These are phyloP conservation scores for Camellia oleifera DNA, from an alignment of 179 eudicot species.

Conservation along the genomic window DNA sequence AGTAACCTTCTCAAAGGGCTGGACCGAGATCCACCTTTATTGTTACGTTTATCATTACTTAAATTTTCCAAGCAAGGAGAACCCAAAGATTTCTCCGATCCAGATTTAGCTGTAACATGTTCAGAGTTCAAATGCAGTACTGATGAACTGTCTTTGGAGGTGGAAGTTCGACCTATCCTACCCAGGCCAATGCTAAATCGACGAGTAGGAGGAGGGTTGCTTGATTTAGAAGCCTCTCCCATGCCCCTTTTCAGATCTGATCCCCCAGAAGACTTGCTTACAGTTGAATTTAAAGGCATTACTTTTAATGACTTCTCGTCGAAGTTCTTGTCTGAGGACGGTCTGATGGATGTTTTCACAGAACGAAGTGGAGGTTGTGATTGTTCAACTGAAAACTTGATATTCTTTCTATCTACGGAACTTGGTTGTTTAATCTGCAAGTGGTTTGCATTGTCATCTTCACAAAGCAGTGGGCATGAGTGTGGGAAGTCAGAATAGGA, in stretches of 20 bases:
- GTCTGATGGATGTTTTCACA: slow-evolving; percentile 29
- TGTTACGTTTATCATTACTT: slow-evolving; percentile 28
- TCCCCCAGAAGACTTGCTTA: slow-evolving; percentile 20
- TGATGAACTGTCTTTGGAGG: slow-evolving; percentile 48
- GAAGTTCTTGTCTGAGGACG: slow-evolving; percentile 35
- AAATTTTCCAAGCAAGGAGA: slow-evolving; percentile 25
- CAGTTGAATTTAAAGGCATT: slow-evolving; percentile 26
- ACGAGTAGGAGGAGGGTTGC: slow-evolving; percentile 65
- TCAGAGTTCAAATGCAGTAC: slow-evolving; percentile 34
- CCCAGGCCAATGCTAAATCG: slow-evolving; percentile 52
- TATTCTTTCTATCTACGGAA: slow-evolving; percentile 18
- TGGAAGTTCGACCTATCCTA: slow-evolving; percentile 43
- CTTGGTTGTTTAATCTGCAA: slow-evolving; percentile 21
- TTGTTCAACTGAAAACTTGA: slow-evolving; percentile 25
- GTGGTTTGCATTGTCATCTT: slow-evolving; percentile 21
- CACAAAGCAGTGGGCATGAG: slow-evolving; percentile 31
- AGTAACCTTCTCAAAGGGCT: slow-evolving; percentile 89
- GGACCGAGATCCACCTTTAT: slow-evolving; percentile 46
- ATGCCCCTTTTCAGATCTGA: slow-evolving; percentile 29
- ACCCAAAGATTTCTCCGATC: slow-evolving; percentile 27
- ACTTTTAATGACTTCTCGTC: slow-evolving; percentile 36
- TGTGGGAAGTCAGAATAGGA: slow-evolving; percentile 11
- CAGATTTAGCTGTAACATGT: slow-evolving; percentile 27
- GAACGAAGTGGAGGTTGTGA: slow-evolving; percentile 27
- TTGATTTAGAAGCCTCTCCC: slow-evolving; percentile 29